Percentiles rank a stretch among this genome's conserved stretches.
These are phyloP conservation scores for Pichia exigua DNA, from an alignment of 805 yeast species.

Conservation along the genomic window DNA sequence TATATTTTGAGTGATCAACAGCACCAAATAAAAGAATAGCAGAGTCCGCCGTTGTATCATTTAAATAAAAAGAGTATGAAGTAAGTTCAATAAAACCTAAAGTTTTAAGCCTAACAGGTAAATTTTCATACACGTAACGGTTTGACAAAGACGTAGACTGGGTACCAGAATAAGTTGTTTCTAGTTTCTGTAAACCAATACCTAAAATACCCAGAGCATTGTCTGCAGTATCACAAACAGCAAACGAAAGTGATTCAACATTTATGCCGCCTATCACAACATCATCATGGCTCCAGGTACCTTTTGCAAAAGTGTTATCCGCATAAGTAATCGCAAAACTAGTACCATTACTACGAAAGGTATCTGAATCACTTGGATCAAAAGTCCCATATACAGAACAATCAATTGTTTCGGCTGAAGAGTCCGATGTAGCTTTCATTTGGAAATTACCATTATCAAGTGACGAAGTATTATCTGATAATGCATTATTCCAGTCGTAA, in stretches of 20 bases:
- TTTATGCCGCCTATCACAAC: slow-evolving; percentile 40
- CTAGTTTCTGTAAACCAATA: slow-evolving; percentile 62
- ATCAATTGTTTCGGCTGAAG: slow-evolving; percentile 16
- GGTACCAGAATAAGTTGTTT: slow-evolving; percentile 40
- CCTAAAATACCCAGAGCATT: slow-evolving; percentile 68
- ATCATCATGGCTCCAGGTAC: slow-evolving; percentile 56
- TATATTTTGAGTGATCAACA: slow-evolving; percentile 54
- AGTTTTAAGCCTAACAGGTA: slow-evolving; percentile 52
- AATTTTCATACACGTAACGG: slow-evolving; percentile 47
- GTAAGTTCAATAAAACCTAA: slow-evolving; percentile 48
- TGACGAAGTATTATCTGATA: not conserved
- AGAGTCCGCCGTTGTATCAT: slow-evolving; percentile 30
- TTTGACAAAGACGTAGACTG: slow-evolving; percentile 6
- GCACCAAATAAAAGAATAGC: slow-evolving; percentile 70
- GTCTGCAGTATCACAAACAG: slow-evolving; percentile 60
- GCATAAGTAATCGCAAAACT: slow-evolving; percentile 39
- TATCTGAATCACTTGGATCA: slow-evolving; percentile 31
- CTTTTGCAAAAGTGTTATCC: slow-evolving; percentile 40
- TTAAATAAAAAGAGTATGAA: slow-evolving; percentile 57
- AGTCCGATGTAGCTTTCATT: slow-evolving; percentile 1
- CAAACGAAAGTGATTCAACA: slow-evolving; percentile 53
- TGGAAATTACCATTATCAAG: not conserved
- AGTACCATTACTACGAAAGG: slow-evolving; percentile 35
- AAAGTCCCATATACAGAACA: slow-evolving; percentile 45
- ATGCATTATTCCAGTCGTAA: slow-evolving; percentile 1